A percentile compares a stretch with the other conserved stretches of the same genome.
These are phyloP conservation scores for Fusarium sp. DNA, from an alignment of 2,329 filamentous ascomycete species.

Conservation along the genomic window DNA sequence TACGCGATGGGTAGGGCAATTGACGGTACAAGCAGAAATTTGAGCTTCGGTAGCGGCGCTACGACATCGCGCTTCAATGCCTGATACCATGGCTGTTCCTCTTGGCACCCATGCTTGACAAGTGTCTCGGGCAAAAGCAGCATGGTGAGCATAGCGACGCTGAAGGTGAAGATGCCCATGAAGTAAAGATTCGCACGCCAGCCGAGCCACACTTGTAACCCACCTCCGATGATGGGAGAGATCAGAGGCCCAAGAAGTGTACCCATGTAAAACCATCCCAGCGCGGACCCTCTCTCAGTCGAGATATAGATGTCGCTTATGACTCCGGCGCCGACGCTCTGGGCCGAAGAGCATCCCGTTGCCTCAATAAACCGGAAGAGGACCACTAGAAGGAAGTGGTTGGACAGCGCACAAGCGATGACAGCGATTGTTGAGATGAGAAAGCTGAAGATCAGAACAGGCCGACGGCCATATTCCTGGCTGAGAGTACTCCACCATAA, in stretches of 20 bases:
- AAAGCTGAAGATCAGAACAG: neutral
- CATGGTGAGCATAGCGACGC: neutral
- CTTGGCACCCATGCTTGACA: neutral
- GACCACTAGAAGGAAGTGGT: neutral
- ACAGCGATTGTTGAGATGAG: neutral
- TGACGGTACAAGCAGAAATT: neutral
- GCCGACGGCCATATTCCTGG: conserved; percentile 1
- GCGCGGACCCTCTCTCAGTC: conserved; percentile 14
- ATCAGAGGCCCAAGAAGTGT: conserved; percentile 16
- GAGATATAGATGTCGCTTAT: conserved; percentile 19
- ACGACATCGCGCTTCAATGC: neutral
- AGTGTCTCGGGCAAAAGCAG: neutral
- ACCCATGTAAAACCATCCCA: conserved; percentile 22
- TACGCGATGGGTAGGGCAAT: conserved; percentile 1
- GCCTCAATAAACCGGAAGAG: neutral
- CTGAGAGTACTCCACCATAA: conserved; percentile 7
- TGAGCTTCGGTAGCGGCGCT: neutral
- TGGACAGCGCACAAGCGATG: neutral
- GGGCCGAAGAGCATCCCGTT: neutral
- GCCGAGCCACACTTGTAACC: neutral
- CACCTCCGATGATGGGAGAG: neutral
- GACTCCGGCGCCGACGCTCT: conserved; percentile 1
- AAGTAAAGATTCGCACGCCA: conserved; percentile 3
- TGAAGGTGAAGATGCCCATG: conserved; percentile 1
- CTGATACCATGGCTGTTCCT: neutral